Conservation (phyloP, 2,329 filamentous ascomycete genomes). For the Aspergillus amoenus region DNA sequence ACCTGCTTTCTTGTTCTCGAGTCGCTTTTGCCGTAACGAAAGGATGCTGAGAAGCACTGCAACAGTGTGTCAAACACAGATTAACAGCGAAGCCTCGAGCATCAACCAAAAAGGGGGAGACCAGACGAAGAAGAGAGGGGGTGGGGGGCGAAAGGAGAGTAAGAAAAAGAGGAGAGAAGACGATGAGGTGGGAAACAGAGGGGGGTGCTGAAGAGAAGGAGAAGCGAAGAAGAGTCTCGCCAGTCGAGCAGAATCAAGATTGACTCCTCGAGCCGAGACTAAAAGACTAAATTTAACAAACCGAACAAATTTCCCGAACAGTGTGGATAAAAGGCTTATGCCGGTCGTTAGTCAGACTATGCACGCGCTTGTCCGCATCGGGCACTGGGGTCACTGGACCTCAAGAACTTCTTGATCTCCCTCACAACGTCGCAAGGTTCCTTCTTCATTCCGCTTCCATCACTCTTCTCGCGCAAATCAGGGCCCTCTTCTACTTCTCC, state of each 20-base stretch:
- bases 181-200: neutral
- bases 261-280: constrained; percentile 10
- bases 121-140: constrained; percentile 18
- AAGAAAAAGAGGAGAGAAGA: constrained; percentile 14
- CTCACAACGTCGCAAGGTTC: neutral
- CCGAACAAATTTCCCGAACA: neutral
- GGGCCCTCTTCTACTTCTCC: neutral
- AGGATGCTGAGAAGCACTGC: constrained; percentile 37
- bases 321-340: constrained; percentile 12
- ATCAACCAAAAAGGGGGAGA: constrained; percentile 26
- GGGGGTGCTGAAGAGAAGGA: constrained; percentile 14
- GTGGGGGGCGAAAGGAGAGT: constrained; percentile 1
- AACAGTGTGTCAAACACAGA: constrained; percentile 49
- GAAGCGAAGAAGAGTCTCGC: constrained; percentile 8
- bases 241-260: constrained; percentile 5
- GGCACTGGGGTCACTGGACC: constrained; percentile 17
- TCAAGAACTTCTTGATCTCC: neutral
- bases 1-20: constrained; percentile 5
- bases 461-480: neutral
- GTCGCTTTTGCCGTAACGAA: constrained; percentile 28
- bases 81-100: constrained; percentile 29
- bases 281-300: too few relatives aligned
- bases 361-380: constrained; percentile 22
- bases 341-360: neutral
- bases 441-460: neutral